Conservation (phyloP, 345 rosid species). For the Pistacia vera region DNA sequence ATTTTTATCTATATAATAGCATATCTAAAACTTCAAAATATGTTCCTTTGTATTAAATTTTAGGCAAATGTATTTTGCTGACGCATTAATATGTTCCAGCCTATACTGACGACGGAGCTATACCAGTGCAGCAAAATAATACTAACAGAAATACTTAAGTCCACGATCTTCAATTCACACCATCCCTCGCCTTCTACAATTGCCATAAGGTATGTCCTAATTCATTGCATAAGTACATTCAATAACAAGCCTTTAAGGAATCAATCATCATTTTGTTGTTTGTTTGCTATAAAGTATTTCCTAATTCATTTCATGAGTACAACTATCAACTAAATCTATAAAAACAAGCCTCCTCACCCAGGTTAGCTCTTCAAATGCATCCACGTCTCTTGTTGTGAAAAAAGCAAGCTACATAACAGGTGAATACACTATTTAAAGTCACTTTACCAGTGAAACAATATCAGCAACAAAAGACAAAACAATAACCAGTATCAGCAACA, state of each 20-base stretch:
- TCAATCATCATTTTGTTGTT: no score
- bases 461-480: background rate
- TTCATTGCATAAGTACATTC: background rate
- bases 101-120: background rate
- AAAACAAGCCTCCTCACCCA: slow-evolving; percentile 64
- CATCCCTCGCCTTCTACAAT: background rate
- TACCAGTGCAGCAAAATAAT: background rate
- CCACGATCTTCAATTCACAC: background rate
- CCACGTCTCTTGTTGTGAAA: slow-evolving; percentile 72
- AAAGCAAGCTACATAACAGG: slow-evolving; percentile 61
- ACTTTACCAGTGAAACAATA: background rate
- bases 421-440: slow-evolving; percentile 15
- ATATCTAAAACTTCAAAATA: background rate
- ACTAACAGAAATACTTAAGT: background rate
- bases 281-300: no score
- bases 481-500: background rate
- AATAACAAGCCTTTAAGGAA: no score
- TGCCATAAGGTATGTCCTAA: background rate
- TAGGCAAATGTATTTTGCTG: background rate
- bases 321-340: background rate
- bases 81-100: background rate
- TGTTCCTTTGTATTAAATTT: background rate
- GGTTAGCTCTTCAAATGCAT: slow-evolving; percentile 76
- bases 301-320: no score
- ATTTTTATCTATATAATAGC: no score